Evolutionary conservation across 352 stramenopile species (phyloP).

Genomic region (Phytophthora capsici): DNA sequence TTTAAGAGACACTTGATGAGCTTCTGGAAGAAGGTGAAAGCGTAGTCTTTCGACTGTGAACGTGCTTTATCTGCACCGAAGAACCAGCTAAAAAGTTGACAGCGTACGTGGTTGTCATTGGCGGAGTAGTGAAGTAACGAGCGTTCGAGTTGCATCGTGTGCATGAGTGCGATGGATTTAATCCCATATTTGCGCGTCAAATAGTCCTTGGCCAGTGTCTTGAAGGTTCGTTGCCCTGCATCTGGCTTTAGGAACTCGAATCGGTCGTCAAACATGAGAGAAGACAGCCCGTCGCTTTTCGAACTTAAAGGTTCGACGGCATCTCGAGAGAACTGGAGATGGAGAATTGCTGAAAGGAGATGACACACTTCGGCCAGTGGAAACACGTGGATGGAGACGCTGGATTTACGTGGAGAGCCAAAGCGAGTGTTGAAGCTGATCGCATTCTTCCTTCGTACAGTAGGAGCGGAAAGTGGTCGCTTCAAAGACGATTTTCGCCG

Average conservation of each 20-base stretch:
- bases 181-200: conserved; percentile 77
- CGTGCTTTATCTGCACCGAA: conserved; percentile 60
- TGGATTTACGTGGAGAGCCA: conserved; percentile 39
- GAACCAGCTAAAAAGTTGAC: conserved; percentile 75
- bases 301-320: conserved; percentile 22
- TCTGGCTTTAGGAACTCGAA: conserved; percentile 44
- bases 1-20: conserved; percentile 54
- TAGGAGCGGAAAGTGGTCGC: conserved; percentile 33
- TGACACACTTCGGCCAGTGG: conserved; percentile 66
- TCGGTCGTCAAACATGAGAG: conserved; percentile 39
- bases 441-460: conserved; percentile 49
- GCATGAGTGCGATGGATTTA: conserved; percentile 75
- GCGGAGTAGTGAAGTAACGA: conserved; percentile 64
- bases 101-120: conserved; percentile 57
- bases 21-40: conserved; percentile 66
- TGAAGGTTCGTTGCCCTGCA: conserved; percentile 46
- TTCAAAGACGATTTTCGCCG: conserved; percentile 43
- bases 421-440: conserved; percentile 49
- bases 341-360: conserved; percentile 62
- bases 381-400: conserved; percentile 50
- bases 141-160: conserved; percentile 71
- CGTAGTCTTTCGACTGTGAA: conserved; percentile 52
- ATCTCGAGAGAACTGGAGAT: conserved; percentile 70
- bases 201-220: conserved; percentile 64
- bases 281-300: conserved; percentile 15